Base-by-base conservation (phyloP, 768 basidiomycete genomes). In the Agaricus bisporus region DNA sequence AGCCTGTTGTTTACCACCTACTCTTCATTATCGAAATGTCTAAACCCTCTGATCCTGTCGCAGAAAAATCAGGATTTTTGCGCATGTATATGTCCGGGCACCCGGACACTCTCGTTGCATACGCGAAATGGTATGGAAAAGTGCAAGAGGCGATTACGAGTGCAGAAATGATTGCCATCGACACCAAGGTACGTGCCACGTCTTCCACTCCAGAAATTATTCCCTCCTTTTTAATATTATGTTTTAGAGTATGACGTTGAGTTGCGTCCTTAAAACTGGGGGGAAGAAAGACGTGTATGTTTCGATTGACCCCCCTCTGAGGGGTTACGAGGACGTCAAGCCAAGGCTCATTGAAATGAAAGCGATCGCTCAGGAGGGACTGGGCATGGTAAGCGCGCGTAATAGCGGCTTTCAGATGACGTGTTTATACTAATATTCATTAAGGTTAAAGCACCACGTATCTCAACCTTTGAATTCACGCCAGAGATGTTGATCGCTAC, bases 81-180 rank as follows among this genome's bases (percentile, higher is more conserved):
- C 79, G 80, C 65, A 86, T 82, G 80, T 93, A 92, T 72, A 92
- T 91, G 90, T 84, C 79, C 28, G 82, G 73, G 57, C 91, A 91
- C 61, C 86, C 86, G 0, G 89, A 91, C 63, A 91, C 90, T 1
- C 73, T 92, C 59, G 87, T 92, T 35, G 87, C 87, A 3, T 93
- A 91, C 59, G 87, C 86, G 39, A 87, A 84, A 58, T 80, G 85
- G 75, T 88, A 76, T 60, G 88, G 85, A 8, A 82, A 85, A 58
- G 75, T 89, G 10, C 60, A 70, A 18, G 74, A 77, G 26, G 70
- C 70, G 37, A 77, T 89, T 15, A 66, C 67, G 2, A 76, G 77
- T n/a, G 88, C 88, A 7, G 74, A 82, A 64, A 87, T 91, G 88
- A 75, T 75, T 8, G 71, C 73, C 2, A 89, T 91, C 39, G 79